Evolutionary conservation across 371 early-diverging fungal species (phyloP).

Genomic region (Funneliformis caledonium): DNA sequence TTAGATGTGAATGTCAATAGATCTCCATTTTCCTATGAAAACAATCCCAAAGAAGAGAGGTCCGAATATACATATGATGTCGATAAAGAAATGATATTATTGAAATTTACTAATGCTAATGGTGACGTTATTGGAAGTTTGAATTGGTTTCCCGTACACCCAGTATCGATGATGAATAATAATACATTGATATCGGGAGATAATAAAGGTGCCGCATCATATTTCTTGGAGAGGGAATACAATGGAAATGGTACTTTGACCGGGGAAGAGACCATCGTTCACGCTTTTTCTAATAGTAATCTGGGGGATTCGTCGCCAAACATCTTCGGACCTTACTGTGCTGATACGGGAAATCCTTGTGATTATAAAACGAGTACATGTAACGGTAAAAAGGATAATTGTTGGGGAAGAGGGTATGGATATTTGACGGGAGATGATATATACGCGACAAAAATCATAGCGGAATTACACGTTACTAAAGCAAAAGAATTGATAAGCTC

Average conservation of each 20-base stretch:
- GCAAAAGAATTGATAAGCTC: conserved; percentile 47
- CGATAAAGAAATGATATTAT: conserved; percentile 57
- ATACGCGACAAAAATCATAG: conserved; percentile 64
- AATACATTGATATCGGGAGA: conserved; percentile 64
- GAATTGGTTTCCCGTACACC: conserved; percentile 69
- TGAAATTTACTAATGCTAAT: conserved; percentile 48
- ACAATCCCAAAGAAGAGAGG: conserved; percentile 61
- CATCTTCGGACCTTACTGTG: conserved; percentile 59
- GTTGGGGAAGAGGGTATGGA: conserved; percentile 52
- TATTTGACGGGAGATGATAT: conserved; percentile 47
- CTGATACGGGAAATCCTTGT: conserved; percentile 64
- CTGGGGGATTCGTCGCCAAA: conserved; percentile 72
- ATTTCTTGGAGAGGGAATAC: conserved; percentile 53
- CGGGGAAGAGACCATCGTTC: conserved; percentile 48
- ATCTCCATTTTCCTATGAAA: conserved; percentile 59
- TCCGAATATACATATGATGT: conserved; percentile 57
- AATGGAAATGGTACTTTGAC: conserved; percentile 41
- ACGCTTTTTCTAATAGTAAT: conserved; percentile 69
- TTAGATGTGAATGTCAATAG: conserved; percentile 62
- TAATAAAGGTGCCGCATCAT: conserved; percentile 72
- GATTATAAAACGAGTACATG: conserved; percentile 52
- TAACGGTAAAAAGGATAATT: conserved; percentile 36
- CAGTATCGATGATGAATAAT: conserved; percentile 61
- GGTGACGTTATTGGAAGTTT: conserved; percentile 44
- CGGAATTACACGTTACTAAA: conserved; percentile 51